phyloP scores from a whole-genome alignment of 2,329 filamentous ascomycete genomes.

The Diplodia mutila region DNA sequence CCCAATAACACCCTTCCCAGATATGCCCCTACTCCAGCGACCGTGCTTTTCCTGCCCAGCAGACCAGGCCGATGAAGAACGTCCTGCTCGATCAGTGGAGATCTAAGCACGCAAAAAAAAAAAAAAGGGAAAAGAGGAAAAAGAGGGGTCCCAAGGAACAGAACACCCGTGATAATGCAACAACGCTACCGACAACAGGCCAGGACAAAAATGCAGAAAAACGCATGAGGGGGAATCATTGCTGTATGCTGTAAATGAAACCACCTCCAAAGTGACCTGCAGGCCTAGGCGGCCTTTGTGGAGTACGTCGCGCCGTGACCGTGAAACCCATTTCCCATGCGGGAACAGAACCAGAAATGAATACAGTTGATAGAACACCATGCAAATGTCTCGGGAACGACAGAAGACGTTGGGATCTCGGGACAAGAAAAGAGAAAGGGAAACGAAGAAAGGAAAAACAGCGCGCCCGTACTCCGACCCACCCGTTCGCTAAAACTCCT shows the following conservation, averaged over 20 bases:
- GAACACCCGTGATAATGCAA: conserved; percentile 27
- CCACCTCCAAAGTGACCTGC: conserved; percentile 41
- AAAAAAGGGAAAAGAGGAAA: conserved; percentile 21
- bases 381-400: conserved; percentile 47
- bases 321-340: conserved; percentile 43
- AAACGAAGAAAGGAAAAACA: conserved; percentile 31
- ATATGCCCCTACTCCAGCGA: conserved; percentile 22
- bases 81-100: conserved; percentile 18
- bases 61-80: conserved; percentile 25
- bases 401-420: conserved; percentile 37
- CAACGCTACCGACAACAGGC: conserved; percentile 23
- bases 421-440: conserved; percentile 30
- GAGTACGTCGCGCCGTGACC: conserved; percentile 27
- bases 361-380: conserved; percentile 41
- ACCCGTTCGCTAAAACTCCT: conserved; percentile 24
- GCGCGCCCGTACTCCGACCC: conserved; percentile 29
- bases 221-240: conserved; percentile 50
- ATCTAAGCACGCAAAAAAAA: conserved; percentile 8
- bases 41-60: conserved; percentile 26
- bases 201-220: conserved; percentile 29
- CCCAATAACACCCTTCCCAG: conserved; percentile 20
- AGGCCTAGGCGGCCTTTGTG: conserved; percentile 33
- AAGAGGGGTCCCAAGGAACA: conserved; percentile 21
- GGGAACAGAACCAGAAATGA: conserved; percentile 30
- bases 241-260: conserved; percentile 48